These are phyloP conservation scores for Mollisia scopiformis DNA, from an alignment of 2,329 filamentous ascomycete genomes.

Conservation along the genomic window DNA sequence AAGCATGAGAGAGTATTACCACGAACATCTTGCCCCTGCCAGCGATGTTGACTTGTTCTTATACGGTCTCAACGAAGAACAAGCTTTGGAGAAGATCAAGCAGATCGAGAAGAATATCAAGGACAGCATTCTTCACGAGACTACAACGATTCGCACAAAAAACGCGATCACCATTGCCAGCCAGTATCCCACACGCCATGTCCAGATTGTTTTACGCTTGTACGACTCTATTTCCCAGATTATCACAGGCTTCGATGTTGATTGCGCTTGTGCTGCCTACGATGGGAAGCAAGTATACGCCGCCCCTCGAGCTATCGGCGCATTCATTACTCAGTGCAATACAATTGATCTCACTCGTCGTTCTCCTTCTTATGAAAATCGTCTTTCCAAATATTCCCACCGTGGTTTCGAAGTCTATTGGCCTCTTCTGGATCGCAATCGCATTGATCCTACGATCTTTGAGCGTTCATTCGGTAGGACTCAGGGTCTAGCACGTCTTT, in stretches of 20 bases:
- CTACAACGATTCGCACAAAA: conserved; percentile 82
- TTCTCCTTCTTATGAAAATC: conserved; percentile 86
- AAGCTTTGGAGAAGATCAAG: conserved; percentile 82
- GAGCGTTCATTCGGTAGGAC: conserved; percentile 79
- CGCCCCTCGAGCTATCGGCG: conserved; percentile 74
- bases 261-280: conserved; percentile 80
- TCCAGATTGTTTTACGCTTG: conserved; percentile 82
- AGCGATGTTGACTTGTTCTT: conserved; percentile 88
- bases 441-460: conserved; percentile 83
- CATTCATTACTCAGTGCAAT: conserved; percentile 83
- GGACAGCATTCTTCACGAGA: conserved; percentile 80
- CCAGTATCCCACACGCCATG: conserved; percentile 80
- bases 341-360: conserved; percentile 77
- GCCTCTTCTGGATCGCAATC: conserved; percentile 72
- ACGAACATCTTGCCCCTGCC: conserved; percentile 78
- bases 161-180: conserved; percentile 85
- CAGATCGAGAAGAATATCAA: conserved; percentile 76
- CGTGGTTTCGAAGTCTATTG: conserved; percentile 85
- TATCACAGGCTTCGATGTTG: conserved; percentile 85
- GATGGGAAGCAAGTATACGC: conserved; percentile 81
- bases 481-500: conserved; percentile 74
- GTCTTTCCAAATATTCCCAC: conserved; percentile 83
- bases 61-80: conserved; percentile 75
- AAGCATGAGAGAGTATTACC: conserved; percentile 73
- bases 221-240: conserved; percentile 87